Evolutionary conservation across 148 eudicot species (phyloP).

Genomic region (Vaccinium darrowii): DNA sequence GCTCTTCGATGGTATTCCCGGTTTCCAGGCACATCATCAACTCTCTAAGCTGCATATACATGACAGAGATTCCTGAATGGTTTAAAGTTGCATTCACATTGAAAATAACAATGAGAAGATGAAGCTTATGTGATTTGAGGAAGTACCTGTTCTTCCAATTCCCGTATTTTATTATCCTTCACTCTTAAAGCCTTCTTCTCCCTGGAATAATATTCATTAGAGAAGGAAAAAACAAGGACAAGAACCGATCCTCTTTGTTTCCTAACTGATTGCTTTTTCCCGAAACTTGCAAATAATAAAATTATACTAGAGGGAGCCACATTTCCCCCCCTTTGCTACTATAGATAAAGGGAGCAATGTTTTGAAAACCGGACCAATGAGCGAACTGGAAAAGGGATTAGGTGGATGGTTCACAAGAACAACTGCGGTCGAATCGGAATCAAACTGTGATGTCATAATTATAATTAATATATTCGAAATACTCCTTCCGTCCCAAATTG

Average conservation of each 20-base stretch:
- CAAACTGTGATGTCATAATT: too few relatives aligned
- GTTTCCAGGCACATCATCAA: conserved; percentile 60
- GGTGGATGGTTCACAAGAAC: too few relatives aligned
- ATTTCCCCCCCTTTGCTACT: neutral
- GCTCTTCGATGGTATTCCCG: conserved; percentile 29
- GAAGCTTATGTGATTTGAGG: neutral
- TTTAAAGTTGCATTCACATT: neutral
- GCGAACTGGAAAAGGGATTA: too few relatives aligned
- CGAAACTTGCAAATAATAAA: neutral
- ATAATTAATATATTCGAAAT: too few relatives aligned
- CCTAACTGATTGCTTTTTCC: neutral
- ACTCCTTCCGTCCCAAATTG: too few relatives aligned
- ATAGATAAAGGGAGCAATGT: neutral
- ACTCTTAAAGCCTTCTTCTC: conserved; percentile 51
- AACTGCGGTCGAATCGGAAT: too few relatives aligned
- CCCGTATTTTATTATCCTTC: conserved; percentile 62
- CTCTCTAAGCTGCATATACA: conserved; percentile 40
- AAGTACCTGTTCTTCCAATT: conserved; percentile 79
- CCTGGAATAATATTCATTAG: conserved; percentile 33
- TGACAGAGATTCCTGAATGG: neutral
- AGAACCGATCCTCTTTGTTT: neutral
- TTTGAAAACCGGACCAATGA: too few relatives aligned
- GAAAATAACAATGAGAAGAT: neutral
- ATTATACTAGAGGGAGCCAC: neutral
- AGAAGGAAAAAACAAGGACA: neutral